A percentile compares a stretch with the other conserved stretches of the same genome.
Evolutionary conservation across 2,329 filamentous ascomycete genomes (phyloP).

Genomic region (Helminthosporium solani): DNA sequence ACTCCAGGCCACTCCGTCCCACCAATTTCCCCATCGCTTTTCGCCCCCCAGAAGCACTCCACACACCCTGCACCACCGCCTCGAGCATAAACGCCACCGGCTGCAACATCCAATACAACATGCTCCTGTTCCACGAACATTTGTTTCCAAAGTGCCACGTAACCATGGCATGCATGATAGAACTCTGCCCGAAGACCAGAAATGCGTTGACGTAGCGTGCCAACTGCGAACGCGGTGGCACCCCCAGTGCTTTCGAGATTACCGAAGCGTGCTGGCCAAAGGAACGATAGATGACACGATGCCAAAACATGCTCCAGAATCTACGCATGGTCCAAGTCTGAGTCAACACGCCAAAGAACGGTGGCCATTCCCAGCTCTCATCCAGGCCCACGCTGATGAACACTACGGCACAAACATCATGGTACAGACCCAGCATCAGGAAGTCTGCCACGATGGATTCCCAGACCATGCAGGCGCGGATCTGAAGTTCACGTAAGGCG

Average conservation of each 20-base stretch:
- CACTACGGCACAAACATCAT: conserved; percentile 8
- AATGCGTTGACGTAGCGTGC: conserved; percentile 4
- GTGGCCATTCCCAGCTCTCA: conserved; percentile 10
- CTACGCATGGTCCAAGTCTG: conserved; percentile 7
- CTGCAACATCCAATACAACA: conserved; percentile 11
- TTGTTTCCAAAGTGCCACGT: conserved; percentile 4
- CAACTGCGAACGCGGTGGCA: conserved; percentile 1
- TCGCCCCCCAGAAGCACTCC: background rate
- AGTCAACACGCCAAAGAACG: conserved; percentile 5
- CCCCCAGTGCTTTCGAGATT: conserved; percentile 1
- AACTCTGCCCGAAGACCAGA: conserved; percentile 7
- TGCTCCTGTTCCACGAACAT: conserved; percentile 9
- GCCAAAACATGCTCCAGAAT: conserved; percentile 11
- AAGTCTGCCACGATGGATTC: conserved; percentile 6
- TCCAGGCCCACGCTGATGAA: conserved; percentile 6
- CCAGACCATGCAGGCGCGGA: conserved; percentile 3
- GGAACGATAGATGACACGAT: conserved; percentile 8
- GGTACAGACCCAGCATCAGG: conserved; percentile 5
- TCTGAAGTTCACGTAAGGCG: conserved; percentile 4
- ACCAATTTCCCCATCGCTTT: background rate
- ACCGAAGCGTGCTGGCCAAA: conserved; percentile 7
- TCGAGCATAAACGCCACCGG: conserved; percentile 11
- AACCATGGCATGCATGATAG: conserved; percentile 9
- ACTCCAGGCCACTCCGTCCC: background rate
- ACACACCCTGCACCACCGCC: conserved; percentile 6